phyloP scores from a whole-genome alignment of 805 yeast genomes.

The Starmera caribaea region DNA sequence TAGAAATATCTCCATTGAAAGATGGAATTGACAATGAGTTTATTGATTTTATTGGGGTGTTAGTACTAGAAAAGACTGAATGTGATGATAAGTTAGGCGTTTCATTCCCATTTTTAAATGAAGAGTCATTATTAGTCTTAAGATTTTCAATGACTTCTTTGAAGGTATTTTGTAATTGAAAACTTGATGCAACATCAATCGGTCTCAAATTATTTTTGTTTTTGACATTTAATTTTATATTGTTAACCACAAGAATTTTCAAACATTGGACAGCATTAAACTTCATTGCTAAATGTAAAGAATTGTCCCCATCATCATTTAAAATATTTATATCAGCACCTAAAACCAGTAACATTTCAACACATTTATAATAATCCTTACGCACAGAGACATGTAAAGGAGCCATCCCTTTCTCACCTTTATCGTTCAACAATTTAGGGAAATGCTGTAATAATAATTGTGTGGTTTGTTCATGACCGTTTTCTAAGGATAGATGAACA shows the following conservation, averaged over 20 bases:
- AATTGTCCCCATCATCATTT: conserved; percentile 71
- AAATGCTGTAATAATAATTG: conserved; percentile 63
- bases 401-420: conserved; percentile 39
- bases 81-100: background rate
- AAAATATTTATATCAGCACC: conserved; percentile 70
- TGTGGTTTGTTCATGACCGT: conserved; percentile 64
- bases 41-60: background rate
- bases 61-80: conserved; percentile 1
- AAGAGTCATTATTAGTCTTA: background rate
- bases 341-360: conserved; percentile 53
- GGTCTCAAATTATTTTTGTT: conserved; percentile 63
- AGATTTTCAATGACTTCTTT: conserved; percentile 18
- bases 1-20: background rate
- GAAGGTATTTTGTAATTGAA: conserved; percentile 37
- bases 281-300: conserved; percentile 75
- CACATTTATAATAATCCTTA: conserved; percentile 51
- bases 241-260: conserved; percentile 38
- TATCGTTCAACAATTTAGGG: conserved; percentile 40
- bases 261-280: conserved; percentile 53
- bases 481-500: conserved; percentile 57
- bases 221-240: conserved; percentile 35
- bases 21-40: background rate
- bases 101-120: background rate
- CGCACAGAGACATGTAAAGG: conserved; percentile 64
- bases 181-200: conserved; percentile 46